A percentile compares a stretch with the other conserved stretches of the same genome.
These are phyloP conservation scores for Cichorium intybus DNA, from an alignment of 140 eudicot species.

Conservation along the genomic window DNA sequence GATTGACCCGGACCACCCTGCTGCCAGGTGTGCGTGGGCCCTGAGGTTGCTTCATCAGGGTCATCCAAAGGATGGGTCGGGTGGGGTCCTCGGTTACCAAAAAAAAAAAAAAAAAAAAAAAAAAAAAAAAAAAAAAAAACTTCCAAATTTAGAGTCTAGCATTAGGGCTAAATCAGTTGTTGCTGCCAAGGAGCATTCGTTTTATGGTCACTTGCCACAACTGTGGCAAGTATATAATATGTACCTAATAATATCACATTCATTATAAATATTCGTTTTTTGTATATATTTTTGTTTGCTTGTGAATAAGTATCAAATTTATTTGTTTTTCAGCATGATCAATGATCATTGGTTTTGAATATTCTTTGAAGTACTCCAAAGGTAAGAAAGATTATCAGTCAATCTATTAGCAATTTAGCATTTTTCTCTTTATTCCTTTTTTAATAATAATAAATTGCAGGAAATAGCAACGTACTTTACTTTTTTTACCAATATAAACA, in stretches of 20 bases:
- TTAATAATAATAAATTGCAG: too few species aligned
- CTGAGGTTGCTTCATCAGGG: too few species aligned
- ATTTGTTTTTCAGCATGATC: conserved; percentile 33
- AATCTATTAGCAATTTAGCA: too few species aligned
- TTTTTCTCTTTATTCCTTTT: too few species aligned
- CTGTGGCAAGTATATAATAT: conserved; percentile 44
- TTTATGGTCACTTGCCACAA: conserved; percentile 49
- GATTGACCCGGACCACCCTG: too few species aligned
- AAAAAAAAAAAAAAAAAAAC: too few species aligned
- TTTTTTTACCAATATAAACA: too few species aligned
- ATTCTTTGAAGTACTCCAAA: conserved; percentile 53
- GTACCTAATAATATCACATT: conserved; percentile 6
- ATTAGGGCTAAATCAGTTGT: conserved; percentile 43
- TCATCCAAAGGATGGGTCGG: too few species aligned
- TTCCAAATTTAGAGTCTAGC: conserved; percentile 54
- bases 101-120: too few species aligned
- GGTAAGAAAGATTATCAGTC: conserved; percentile 40
- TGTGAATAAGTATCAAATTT: conserved; percentile 6
- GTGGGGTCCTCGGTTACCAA: too few species aligned
- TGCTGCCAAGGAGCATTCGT: conserved; percentile 51
- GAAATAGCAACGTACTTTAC: too few species aligned
- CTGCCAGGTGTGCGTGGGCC: too few species aligned
- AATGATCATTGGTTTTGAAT: conserved; percentile 47
- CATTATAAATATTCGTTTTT: not conserved
- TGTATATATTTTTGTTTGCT: conserved; percentile 7